Conservation (phyloP, 208 protist species). For the Plasmodiophora brassicae region DNA sequence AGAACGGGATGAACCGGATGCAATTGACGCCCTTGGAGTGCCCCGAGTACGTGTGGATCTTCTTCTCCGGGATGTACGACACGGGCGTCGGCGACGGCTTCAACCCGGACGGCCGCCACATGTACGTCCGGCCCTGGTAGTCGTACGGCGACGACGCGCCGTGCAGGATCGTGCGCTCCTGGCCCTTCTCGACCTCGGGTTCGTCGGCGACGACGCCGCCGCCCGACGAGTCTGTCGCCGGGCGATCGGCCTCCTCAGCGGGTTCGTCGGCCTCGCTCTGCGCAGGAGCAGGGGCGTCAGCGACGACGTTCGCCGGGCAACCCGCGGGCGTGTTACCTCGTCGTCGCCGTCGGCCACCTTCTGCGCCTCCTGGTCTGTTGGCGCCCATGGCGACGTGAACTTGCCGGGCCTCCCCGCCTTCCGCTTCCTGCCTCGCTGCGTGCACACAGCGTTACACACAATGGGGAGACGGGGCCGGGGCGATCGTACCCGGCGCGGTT, state of each 20-base stretch:
- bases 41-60: constrained; percentile 66
- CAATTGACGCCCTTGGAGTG: constrained; percentile 76
- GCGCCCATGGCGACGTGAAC: too few species aligned
- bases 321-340: not conserved
- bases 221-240: not conserved
- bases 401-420: too few species aligned
- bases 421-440: too few species aligned
- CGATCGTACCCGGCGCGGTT: too few species aligned
- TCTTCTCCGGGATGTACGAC: constrained; percentile 67
- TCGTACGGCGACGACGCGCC: constrained; percentile 42
- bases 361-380: too few species aligned
- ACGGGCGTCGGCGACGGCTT: constrained; percentile 50
- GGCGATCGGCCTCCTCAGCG: not conserved
- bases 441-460: too few species aligned
- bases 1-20: constrained; percentile 79
- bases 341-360: too few species aligned
- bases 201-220: not conserved
- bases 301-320: not conserved
- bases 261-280: not conserved
- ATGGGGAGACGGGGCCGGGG: too few species aligned
- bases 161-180: constrained; percentile 42
- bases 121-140: constrained; percentile 64
- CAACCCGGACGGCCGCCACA: constrained; percentile 45
- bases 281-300: not conserved
- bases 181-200: too few species aligned